Conservation (phyloP, 23 red algal genomes). For the Gracilaria vermiculophylla region DNA sequence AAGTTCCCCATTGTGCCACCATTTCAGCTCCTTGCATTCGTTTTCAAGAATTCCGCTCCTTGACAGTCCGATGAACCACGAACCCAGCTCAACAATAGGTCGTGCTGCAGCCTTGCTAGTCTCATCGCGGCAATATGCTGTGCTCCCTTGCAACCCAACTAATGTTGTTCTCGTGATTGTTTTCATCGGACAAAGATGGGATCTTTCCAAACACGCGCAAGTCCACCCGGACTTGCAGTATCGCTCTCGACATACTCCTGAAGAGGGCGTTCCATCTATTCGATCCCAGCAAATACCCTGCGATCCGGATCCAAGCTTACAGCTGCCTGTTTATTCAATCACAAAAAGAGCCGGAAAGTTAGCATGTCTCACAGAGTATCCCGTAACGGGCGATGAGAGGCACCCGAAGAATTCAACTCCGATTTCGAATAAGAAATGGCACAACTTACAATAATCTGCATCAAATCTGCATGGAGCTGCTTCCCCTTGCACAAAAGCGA, state of each 20-base stretch:
- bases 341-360: not conserved
- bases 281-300: conserved; percentile 7
- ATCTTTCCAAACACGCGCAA: conserved; percentile 47
- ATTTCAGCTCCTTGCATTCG: conserved; percentile 20
- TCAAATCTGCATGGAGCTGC: not conserved
- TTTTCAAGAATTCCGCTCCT: conserved; percentile 12
- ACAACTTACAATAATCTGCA: conserved; percentile 1
- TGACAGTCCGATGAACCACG: conserved; percentile 15
- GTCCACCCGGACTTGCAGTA: conserved; percentile 57
- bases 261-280: conserved; percentile 3
- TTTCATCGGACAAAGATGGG: conserved; percentile 42
- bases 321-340: not conserved
- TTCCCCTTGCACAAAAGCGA: not conserved
- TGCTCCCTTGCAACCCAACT: not conserved
- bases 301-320: not conserved
- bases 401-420: no score
- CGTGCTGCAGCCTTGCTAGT: not conserved
- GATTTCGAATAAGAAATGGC: not conserved
- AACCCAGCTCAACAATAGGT: conserved; percentile 7
- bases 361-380: not conserved
- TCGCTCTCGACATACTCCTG: conserved; percentile 17
- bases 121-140: conserved; percentile 17
- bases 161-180: not conserved
- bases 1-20: conserved; percentile 45
- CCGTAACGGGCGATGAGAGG: no score